Evolutionary conservation across 2,329 filamentous ascomycete species (phyloP).

Genomic region (Zopfia rhizophila): DNA sequence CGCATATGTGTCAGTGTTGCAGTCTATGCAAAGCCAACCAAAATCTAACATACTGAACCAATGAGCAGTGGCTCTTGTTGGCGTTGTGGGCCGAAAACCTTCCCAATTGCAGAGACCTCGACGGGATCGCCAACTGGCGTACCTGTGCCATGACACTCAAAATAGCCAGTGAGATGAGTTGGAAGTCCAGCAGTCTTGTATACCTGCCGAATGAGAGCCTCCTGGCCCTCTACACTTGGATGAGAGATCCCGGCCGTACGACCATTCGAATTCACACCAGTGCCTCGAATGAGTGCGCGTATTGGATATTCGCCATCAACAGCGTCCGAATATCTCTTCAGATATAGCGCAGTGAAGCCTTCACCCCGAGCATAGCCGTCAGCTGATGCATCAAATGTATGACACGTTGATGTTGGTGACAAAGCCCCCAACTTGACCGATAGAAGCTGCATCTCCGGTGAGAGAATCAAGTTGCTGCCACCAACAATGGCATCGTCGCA

Average conservation of each 20-base stretch:
- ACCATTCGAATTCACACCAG: slow-evolving; percentile 30
- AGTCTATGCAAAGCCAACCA: no score
- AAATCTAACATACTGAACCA: background rate
- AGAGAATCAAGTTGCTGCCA: slow-evolving; percentile 28
- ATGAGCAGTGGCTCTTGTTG: slow-evolving; percentile 1
- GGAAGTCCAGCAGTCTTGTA: slow-evolving; percentile 24
- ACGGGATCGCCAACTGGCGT: slow-evolving; percentile 60
- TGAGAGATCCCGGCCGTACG: slow-evolving; percentile 24
- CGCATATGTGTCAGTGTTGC: no score
- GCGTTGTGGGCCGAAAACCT: slow-evolving; percentile 1
- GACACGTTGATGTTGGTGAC: slow-evolving; percentile 26
- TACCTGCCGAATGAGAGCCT: slow-evolving; percentile 29
- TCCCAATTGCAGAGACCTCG: slow-evolving; percentile 16
- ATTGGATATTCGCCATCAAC: slow-evolving; percentile 22
- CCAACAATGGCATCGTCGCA: slow-evolving; percentile 36
- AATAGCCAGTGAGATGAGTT: slow-evolving; percentile 7
- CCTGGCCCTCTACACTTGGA: slow-evolving; percentile 29
- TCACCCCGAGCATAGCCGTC: slow-evolving; percentile 38
- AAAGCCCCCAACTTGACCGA: slow-evolving; percentile 30
- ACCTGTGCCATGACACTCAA: slow-evolving; percentile 53
- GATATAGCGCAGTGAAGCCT: slow-evolving; percentile 29
- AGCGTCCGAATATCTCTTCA: slow-evolving; percentile 21
- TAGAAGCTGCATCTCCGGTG: slow-evolving; percentile 17
- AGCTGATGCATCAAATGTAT: slow-evolving; percentile 35
- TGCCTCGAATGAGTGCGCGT: slow-evolving; percentile 26